Evolutionary conservation across 176 grass and related monocot genomes (phyloP).

Genomic region (Ampelocalamus luodianensis): DNA sequence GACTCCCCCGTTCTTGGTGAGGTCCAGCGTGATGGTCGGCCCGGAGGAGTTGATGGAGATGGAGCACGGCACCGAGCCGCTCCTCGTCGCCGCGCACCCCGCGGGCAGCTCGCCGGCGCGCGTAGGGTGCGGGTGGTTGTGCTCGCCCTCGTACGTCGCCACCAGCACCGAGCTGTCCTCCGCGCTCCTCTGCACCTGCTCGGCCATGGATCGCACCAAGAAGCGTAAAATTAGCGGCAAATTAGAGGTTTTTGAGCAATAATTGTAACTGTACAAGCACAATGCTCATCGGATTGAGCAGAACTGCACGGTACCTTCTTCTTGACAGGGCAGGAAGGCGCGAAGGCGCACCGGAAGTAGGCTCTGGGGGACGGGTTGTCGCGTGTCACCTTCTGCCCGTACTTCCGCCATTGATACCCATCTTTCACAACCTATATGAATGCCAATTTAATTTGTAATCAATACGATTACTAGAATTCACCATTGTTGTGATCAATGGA

Average conservation of each 20-base stretch:
- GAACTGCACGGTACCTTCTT: conserved; percentile 67
- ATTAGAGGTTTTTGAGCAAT: neutral
- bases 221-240: neutral
- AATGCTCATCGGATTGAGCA: neutral
- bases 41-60: conserved; percentile 61
- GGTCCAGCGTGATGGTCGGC: conserved; percentile 75
- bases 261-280: neutral
- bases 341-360: conserved; percentile 87
- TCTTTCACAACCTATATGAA: conserved; percentile 70
- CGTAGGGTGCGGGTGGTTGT: conserved; percentile 67
- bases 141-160: conserved; percentile 91
- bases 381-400: conserved; percentile 91
- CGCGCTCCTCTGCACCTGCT: conserved; percentile 87
- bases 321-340: conserved; percentile 83
- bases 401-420: conserved; percentile 94
- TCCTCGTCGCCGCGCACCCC: neutral
- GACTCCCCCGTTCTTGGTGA: conserved; percentile 44
- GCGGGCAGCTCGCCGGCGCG: neutral
- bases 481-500: neutral
- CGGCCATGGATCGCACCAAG: neutral
- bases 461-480: conserved; percentile 20
- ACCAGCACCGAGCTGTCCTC: conserved; percentile 80
- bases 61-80: conserved; percentile 57
- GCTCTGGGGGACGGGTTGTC: conserved; percentile 91
- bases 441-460: neutral